Conservation (phyloP, 192 early-diverging fungal species). For the Backusella parvicylindrica region DNA sequence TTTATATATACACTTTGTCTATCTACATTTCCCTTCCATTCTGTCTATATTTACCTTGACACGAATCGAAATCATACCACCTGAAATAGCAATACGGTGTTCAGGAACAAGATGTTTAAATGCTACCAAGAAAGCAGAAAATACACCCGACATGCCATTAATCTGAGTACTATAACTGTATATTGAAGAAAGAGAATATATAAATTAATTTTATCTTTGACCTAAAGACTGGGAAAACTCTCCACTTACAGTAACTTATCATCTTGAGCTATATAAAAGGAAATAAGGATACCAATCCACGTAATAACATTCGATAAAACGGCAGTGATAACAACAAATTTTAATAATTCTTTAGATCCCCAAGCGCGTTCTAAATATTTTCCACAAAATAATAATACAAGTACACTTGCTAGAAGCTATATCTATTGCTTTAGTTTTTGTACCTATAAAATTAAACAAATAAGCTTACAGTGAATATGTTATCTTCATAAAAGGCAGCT, state of each 20-base stretch:
- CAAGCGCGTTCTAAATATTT: constrained; percentile 84
- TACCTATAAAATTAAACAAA: neutral
- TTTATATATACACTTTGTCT: neutral
- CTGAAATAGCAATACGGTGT: constrained; percentile 66
- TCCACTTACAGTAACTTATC: constrained; percentile 53
- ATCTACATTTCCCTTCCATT: neutral
- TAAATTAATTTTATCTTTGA: too few species aligned
- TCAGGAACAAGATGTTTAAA: constrained; percentile 92
- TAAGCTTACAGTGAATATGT: constrained; percentile 38
- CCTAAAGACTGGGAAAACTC: too few species aligned
- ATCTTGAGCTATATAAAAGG: constrained; percentile 55
- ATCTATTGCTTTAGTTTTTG: neutral
- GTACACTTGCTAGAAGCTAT: constrained; percentile 42
- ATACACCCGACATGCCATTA: constrained; percentile 68
- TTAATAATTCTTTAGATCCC: constrained; percentile 74
- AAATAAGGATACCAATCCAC: constrained; percentile 50
- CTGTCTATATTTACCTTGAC: constrained; percentile 75
- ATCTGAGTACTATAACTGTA: constrained; percentile 55
- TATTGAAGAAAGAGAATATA: neutral
- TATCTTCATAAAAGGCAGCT: constrained; percentile 54
- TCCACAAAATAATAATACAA: constrained; percentile 52
- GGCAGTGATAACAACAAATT: constrained; percentile 60
- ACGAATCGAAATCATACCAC: constrained; percentile 64
- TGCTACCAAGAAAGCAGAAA: constrained; percentile 76
- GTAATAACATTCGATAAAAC: constrained; percentile 49